Conservation (phyloP, 2,329 filamentous ascomycete species). For the Periconia digitata region DNA sequence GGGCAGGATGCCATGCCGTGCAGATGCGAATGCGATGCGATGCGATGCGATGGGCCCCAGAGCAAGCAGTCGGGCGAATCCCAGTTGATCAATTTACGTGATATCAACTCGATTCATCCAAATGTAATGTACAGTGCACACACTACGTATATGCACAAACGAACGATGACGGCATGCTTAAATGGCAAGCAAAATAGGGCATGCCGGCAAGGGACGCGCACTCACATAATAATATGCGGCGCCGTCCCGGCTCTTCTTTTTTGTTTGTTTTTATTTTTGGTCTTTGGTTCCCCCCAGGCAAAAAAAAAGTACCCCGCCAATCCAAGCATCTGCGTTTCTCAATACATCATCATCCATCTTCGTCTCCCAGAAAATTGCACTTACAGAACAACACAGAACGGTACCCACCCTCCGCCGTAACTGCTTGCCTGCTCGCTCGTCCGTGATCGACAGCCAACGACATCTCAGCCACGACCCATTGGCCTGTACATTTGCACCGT, state of each 20-base stretch:
- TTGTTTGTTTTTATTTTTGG: background rate
- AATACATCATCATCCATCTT: background rate
- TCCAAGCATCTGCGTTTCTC: no score
- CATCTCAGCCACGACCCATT: background rate
- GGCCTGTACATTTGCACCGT: background rate
- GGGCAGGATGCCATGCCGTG: no score
- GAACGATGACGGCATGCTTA: background rate
- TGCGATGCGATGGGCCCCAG: no score
- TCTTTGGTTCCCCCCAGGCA: no score
- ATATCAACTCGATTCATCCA: constrained; percentile 12
- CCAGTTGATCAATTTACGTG: constrained; percentile 19
- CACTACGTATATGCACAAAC: no score
- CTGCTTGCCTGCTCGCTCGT: no score
- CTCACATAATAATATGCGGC: no score
- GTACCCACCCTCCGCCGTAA: background rate
- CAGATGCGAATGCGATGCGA: no score
- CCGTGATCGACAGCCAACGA: constrained; percentile 17
- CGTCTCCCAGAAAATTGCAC: background rate
- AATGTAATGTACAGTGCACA: no score
- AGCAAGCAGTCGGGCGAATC: constrained; percentile 14
- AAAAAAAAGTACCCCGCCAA: background rate
- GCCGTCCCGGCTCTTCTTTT: background rate
- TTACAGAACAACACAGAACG: background rate
- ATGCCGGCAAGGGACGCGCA: background rate
- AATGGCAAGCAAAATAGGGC: background rate